Evolutionary conservation across 2,329 filamentous ascomycete genomes (phyloP), one percentile per base, ranked within the genome.

Genomic region (Fusarium robinianum): DNA sequence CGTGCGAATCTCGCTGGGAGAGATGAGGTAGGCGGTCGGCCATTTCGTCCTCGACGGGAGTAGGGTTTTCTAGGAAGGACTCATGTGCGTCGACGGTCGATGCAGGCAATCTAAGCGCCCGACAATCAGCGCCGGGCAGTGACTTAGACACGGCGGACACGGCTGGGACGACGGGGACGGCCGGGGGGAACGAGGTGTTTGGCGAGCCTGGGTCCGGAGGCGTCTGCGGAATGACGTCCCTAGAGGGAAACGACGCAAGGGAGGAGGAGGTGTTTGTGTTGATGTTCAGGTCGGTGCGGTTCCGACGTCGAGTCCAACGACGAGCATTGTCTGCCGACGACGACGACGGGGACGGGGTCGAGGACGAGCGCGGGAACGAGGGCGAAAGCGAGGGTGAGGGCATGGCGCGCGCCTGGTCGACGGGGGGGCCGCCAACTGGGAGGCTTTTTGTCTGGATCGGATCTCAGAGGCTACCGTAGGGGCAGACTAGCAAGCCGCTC

Each of bases 1-100:
- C 91, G 74, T 96, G 91, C 34, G 87, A 90, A 70, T 91, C 84
- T 55, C 78, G 73, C 41, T 67, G 63, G 57, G 52, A 63, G 53
- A 49, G 44, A 43, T 53, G 49, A 43, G 58, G 52, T 23, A 55
- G 39, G 34, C 55, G 54, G 40, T 59, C 57, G 37, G 59, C 55
- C 59, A 62, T 62, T 21, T 59, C 58, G 57, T 59, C 57, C 53
- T 62, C 59, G 47, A 61, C 42, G 35, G 59, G 59, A 57, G 59
- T 62, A 46, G 59, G 49, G 48, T 62, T 62, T 46, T 62, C 59
- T 61, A 62, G 49, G 41, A 62, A 61, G 23, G 58, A 62, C 48
- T 60, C 59, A 62, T 62, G 58, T 53, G 57, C 41, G 49, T 57
- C 48, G 29, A 36, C 27, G 41, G 51, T 54, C 38, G 58, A 49